A percentile compares a stretch with the other conserved stretches of the same genome.
Conservation (phyloP, 2,329 filamentous ascomycete species). For the Meredithiella fracta region DNA sequence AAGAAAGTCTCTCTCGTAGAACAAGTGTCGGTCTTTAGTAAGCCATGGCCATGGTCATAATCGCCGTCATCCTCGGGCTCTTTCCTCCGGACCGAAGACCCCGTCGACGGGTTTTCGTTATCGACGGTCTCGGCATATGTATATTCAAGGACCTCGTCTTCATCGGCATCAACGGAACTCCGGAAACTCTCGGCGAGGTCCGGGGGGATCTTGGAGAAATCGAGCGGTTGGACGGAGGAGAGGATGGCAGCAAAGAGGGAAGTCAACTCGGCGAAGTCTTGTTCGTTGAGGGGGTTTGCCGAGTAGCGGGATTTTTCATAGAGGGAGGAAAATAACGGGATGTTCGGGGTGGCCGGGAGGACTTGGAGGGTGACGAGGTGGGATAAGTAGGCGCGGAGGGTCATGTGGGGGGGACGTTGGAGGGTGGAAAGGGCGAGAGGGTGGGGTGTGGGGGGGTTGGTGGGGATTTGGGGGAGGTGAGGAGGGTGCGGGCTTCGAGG, state of each 20-base stretch:
- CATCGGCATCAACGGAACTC: background rate
- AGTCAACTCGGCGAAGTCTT: constrained; percentile 65
- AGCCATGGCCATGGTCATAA: background rate
- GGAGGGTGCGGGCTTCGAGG: constrained; percentile 85
- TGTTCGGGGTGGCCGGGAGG: constrained; percentile 19
- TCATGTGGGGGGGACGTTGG: constrained; percentile 53
- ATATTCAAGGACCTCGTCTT: background rate
- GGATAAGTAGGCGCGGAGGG: constrained; percentile 60
- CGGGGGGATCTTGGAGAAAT: constrained; percentile 22
- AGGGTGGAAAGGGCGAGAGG: constrained; percentile 53
- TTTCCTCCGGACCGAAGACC: background rate
- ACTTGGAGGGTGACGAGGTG: constrained; percentile 55
- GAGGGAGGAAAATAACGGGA: constrained; percentile 46
- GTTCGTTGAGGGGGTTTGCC: constrained; percentile 46
- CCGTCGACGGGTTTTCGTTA: background rate
- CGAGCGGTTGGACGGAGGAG: constrained; percentile 52
- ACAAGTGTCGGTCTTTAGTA: no score
- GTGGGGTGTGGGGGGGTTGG: constrained; percentile 31
- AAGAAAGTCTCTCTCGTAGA: no score
- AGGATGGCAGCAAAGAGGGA: constrained; percentile 67
- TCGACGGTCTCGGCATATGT: constrained; percentile 5
- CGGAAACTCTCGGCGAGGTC: background rate
- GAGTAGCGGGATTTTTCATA: constrained; percentile 85
- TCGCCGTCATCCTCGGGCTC: background rate
- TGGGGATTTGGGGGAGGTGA: constrained; percentile 44